Percentiles rank a stretch among this genome's conserved stretches.
Evolutionary conservation across 176 grass and related monocot genomes (phyloP).

Genomic region (Olyra latifolia): DNA sequence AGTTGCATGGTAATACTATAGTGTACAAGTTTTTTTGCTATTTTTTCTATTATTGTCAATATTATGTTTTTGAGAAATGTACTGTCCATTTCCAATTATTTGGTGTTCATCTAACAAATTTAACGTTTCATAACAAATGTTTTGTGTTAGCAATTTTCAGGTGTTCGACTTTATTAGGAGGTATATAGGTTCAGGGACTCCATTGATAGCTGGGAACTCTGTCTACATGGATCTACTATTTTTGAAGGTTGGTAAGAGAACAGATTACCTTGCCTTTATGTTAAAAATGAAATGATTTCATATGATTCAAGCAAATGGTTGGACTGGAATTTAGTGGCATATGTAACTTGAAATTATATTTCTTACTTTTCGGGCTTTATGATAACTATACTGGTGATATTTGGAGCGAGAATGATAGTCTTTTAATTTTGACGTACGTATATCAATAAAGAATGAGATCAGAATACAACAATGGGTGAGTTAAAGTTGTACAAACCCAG

Average conservation of each 20-base stretch:
- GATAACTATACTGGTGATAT: background rate
- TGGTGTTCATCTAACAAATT: background rate
- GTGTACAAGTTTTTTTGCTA: background rate
- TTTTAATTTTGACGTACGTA: background rate
- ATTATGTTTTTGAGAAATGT: conserved; percentile 15
- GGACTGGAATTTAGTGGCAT: background rate
- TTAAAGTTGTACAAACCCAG: background rate
- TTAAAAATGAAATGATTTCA: conserved; percentile 18
- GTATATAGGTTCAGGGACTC: conserved; percentile 49
- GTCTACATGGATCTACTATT: conserved; percentile 68
- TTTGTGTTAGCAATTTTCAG: conserved; percentile 41
- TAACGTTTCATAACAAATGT: conserved; percentile 6
- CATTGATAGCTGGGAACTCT: conserved; percentile 76
- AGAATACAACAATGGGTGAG: background rate
- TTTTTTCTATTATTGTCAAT: conserved; percentile 1
- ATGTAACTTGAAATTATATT: background rate
- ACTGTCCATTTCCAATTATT: background rate
- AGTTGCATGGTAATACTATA: background rate
- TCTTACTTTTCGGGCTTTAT: background rate
- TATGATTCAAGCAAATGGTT: background rate
- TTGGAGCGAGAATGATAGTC: background rate
- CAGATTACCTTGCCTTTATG: background rate
- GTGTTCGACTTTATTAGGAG: conserved; percentile 71
- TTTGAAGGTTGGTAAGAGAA: conserved; percentile 64
- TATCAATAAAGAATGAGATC: background rate